phyloP scores from a whole-genome alignment of 306 rosid genomes.

The Fragaria iinumae region DNA sequence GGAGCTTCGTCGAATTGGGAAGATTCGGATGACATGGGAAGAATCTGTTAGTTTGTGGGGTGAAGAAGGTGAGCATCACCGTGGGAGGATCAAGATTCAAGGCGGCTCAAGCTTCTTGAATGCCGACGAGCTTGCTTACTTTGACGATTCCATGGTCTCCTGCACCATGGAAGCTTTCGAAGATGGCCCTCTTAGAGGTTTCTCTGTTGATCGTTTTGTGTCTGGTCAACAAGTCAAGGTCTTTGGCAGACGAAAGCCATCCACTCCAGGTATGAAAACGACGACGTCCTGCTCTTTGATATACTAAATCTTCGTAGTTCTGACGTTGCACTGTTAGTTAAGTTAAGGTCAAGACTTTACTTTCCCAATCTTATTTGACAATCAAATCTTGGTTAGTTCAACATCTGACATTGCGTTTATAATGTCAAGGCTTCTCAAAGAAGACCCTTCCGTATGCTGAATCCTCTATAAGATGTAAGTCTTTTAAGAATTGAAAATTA shows the following conservation, averaged over 20 bases:
- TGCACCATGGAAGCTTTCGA: conserved; percentile 80
- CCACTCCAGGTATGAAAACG: conserved; percentile 45
- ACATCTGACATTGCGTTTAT: not conserved
- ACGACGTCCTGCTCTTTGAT: not conserved
- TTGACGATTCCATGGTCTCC: conserved; percentile 82
- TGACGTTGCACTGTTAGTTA: not conserved
- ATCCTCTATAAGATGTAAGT: conserved; percentile 63
- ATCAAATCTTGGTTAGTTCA: not conserved
- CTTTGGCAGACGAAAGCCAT: conserved; percentile 78
- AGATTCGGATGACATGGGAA: conserved; percentile 86
- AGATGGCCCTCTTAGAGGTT: conserved; percentile 77
- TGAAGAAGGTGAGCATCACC: conserved; percentile 73
- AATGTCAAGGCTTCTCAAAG: conserved; percentile 46
- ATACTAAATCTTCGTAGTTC: not conserved
- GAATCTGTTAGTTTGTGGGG: conserved; percentile 89
- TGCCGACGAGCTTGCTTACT: conserved; percentile 76
- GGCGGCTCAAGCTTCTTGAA: conserved; percentile 57
- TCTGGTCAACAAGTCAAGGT: conserved; percentile 91
- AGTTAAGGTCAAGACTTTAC: not conserved
- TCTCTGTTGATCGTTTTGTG: conserved; percentile 80
- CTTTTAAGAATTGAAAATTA: not conserved
- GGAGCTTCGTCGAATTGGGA: conserved; percentile 82
- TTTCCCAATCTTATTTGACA: not conserved
- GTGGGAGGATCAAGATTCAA: conserved; percentile 71
- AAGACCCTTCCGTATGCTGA: conserved; percentile 49